Percentiles rank a stretch among this genome's conserved stretches.
Evolutionary conservation across 805 yeast species (phyloP).

Genomic region (Candida boleticola): DNA sequence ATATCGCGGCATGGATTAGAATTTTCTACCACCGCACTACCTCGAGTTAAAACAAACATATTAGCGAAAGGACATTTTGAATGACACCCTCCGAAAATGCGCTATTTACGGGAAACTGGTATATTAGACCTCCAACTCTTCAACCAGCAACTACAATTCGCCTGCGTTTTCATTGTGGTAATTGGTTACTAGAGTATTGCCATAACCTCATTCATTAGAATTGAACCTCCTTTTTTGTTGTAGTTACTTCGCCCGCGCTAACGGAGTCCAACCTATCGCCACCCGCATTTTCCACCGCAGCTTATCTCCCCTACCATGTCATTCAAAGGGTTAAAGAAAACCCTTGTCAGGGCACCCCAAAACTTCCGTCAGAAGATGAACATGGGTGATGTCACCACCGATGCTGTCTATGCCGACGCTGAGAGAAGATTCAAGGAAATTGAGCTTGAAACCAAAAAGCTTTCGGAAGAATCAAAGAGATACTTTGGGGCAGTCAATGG

Average conservation of each 20-base stretch:
- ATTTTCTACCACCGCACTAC: too few relatives aligned
- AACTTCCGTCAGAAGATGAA: conserved; percentile 84
- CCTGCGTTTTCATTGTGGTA: too few relatives aligned
- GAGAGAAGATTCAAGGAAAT: conserved; percentile 94
- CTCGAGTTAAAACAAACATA: background rate
- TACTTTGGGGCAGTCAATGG: conserved; percentile 91
- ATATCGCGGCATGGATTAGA: too few relatives aligned
- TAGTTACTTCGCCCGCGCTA: too few relatives aligned
- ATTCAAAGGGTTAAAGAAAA: conserved; percentile 82
- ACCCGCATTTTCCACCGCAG: background rate
- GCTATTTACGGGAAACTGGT: too few relatives aligned
- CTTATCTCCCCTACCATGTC: conserved; percentile 50
- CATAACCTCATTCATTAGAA: too few relatives aligned
- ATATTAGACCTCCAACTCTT: too few relatives aligned
- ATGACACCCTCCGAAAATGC: too few relatives aligned
- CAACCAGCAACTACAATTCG: too few relatives aligned
- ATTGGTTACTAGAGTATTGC: too few relatives aligned
- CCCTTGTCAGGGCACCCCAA: conserved; percentile 87
- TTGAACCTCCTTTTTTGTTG: too few relatives aligned
- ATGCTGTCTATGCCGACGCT: conserved; percentile 91
- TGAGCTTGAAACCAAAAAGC: conserved; percentile 83
- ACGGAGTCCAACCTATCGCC: background rate
- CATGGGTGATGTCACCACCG: conserved; percentile 64
- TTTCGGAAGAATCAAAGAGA: conserved; percentile 86
- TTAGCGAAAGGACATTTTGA: too few relatives aligned